phyloP scores from a whole-genome alignment of 2,329 filamentous ascomycete species.

The Rugonectria rugulosa region DNA sequence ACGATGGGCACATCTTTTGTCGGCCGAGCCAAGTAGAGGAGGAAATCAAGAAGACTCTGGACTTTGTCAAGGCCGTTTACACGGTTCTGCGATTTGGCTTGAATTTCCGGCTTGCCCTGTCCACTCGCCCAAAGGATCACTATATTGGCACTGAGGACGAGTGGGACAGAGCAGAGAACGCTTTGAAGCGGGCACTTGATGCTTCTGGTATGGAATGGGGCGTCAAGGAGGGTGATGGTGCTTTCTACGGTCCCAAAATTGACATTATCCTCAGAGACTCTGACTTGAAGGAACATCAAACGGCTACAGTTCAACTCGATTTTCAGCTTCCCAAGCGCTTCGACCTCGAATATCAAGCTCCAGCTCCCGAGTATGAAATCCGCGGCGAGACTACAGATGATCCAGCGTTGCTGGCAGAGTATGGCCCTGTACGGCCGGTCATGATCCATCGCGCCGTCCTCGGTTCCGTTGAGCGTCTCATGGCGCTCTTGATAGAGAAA shows the following conservation, averaged over 20 bases:
- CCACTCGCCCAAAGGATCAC: conserved; percentile 77
- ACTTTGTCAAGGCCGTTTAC: conserved; percentile 78
- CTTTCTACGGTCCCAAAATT: conserved; percentile 93
- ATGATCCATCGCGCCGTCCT: conserved; percentile 86
- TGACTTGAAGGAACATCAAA: conserved; percentile 86
- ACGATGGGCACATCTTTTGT: conserved; percentile 92
- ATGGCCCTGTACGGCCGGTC: conserved; percentile 72
- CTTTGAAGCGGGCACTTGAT: conserved; percentile 54
- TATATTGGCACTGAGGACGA: conserved; percentile 79
- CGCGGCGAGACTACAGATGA: conserved; percentile 60
- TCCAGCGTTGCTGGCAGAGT: conserved; percentile 54
- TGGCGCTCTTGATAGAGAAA: conserved; percentile 86
- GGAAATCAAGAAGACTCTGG: conserved; percentile 77
- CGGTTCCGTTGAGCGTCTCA: conserved; percentile 83
- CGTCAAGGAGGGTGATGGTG: conserved; percentile 82
- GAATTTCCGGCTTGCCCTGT: conserved; percentile 78
- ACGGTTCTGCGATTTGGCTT: conserved; percentile 70
- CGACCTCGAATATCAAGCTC: conserved; percentile 75
- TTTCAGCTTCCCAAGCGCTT: conserved; percentile 90
- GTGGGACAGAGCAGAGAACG: conserved; percentile 57
- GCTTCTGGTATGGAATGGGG: conserved; percentile 78
- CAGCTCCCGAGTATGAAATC: conserved; percentile 68
- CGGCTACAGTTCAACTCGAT: conserved; percentile 88
- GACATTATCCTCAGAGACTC: conserved; percentile 84
- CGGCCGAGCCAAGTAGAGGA: conserved; percentile 76